Evolutionary conservation across 2,329 filamentous ascomycete genomes (phyloP), one percentile per base, ranked within the genome.

Genomic region (Cercospora berteroae): DNA sequence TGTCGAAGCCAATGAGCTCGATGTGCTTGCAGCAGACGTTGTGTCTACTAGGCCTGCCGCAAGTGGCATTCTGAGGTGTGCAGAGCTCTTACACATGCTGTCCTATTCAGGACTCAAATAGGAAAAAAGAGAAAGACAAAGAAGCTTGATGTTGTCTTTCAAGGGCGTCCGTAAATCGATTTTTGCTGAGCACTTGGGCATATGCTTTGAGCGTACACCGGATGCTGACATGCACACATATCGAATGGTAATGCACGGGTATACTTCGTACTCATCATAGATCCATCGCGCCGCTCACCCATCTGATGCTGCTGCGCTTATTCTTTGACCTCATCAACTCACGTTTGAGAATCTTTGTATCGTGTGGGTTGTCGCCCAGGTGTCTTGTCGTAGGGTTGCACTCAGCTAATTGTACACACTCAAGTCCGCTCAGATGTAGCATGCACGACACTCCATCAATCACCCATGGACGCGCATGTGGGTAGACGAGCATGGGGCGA

Each of bases 371-470:
- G 9, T 73, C 69, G 6, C 67, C 63, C 66, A 76, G n/a, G 44
- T 65, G 72, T 10, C 55, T 42, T n/a, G 52, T 48, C 3, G 62
- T 56, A 18, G 52, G 50, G 4, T 55, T 65, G 55, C 69, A 69
- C 27, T 69, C 52, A 1, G 58, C 73, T 52, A 77, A 71, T 10
- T 48, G 39, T 5, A 77, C 75, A 13, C 27, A 61, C 57, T 73
- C 64, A 52, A 77, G 39, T 6, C 75, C 75, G 59, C 73, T 73
- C 18, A 76, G 39, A 27, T 70, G 64, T 16, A 77, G 66, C 56
- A 77, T 63, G 29, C 67, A 69, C 9, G 73, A 72, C 4, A 76
- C 67, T 1, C 74, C 74, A 57, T 77, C 74, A 3, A 71, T 25
- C 1, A 71, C 23, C 76, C 76, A 77, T 5, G 75, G 31, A 25